Evolutionary conservation across 192 early-diverging fungal species (phyloP), one percentile per base, ranked within the genome.

Genomic region (Chytriomyces hyalinus): DNA sequence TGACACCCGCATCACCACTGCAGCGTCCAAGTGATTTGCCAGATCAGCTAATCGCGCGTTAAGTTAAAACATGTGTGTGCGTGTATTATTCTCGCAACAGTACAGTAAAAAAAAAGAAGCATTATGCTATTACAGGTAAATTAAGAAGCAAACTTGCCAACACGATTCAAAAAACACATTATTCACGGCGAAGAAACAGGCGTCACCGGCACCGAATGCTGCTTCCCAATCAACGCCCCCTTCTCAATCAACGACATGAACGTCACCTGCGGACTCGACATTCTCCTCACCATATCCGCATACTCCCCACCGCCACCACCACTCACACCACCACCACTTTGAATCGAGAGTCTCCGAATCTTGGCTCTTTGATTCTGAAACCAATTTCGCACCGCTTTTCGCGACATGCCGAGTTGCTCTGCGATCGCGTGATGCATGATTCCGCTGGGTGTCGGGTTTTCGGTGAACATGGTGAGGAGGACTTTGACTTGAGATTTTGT

Each of bases 301-400:
- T n/a, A n/a, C 53, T 13, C 15, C 3, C 15, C 20, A 57, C 15
- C 20, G 0, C n/a, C 11, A 13, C 4, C 53, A 13, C 20, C 53
- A 20, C 53, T 57, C 0, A 0, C 13, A 13, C 3, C 53, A 20
- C 20, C 20, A 20, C 5, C 13, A 57, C 20, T 20, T 2, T 57
- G 53, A 13, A 57, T 57, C 13, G 15, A n/a, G 0, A 57, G 20
- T 13, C 53, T 13, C 13, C 53, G 53, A 57, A 57, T 57, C 20
- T 57, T 57, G 15, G 53, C 53, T n/a, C 53, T 2, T 20, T 57
- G 53, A 2, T 57, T 57, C 4, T 68, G 67, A 24, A 68, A 68
- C 67, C 67, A 68, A 6, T 68, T 68, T 9, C 67, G 67, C 26
- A 68, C 67, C 0, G 67, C 26, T 24, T 68, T 68, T 17, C 67